Conservation (phyloP, 768 basidiomycete species). For the Gymnopilus dilepis region DNA sequence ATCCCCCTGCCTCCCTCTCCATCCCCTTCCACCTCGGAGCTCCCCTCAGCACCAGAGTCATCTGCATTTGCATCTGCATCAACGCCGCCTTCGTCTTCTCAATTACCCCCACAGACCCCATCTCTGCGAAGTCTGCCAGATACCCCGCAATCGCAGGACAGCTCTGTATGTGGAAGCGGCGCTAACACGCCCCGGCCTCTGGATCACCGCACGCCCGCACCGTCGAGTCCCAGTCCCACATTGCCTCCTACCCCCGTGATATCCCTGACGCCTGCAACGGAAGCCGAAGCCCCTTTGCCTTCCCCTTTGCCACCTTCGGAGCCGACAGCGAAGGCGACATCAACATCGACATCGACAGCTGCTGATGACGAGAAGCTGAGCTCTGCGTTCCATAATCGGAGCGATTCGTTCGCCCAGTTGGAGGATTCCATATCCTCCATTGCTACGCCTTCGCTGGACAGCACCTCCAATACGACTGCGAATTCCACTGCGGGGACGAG, state of each 20-base stretch:
- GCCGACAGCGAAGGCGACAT: background rate
- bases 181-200: slow-evolving; percentile 8
- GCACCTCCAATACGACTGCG: slow-evolving; percentile 33
- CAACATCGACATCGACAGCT: too few relatives aligned
- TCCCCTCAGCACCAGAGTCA: background rate
- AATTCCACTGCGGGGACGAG: slow-evolving; percentile 25
- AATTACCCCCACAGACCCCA: background rate
- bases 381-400: slow-evolving; percentile 19
- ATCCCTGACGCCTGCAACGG: slow-evolving; percentile 20
- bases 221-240: too few relatives aligned
- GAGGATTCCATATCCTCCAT: slow-evolving; percentile 26
- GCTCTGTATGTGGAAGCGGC: slow-evolving; percentile 6
- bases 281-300: too few relatives aligned
- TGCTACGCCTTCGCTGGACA: slow-evolving; percentile 34
- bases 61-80: too few relatives aligned
- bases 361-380: slow-evolving; percentile 12
- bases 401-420: slow-evolving; percentile 22
- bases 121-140: slow-evolving; percentile 11
- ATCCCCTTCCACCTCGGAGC: background rate
- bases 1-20: slow-evolving; percentile 13
- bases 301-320: background rate
- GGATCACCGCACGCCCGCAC: slow-evolving; percentile 9
- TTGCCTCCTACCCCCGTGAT: slow-evolving; percentile 20
- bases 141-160: slow-evolving; percentile 6
- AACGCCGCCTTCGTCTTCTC: slow-evolving; percentile 6